Evolutionary conservation across 2,329 filamentous ascomycete species (phyloP), one percentile per base, ranked within the genome.

Genomic region (Emericellopsis atlantica): DNA sequence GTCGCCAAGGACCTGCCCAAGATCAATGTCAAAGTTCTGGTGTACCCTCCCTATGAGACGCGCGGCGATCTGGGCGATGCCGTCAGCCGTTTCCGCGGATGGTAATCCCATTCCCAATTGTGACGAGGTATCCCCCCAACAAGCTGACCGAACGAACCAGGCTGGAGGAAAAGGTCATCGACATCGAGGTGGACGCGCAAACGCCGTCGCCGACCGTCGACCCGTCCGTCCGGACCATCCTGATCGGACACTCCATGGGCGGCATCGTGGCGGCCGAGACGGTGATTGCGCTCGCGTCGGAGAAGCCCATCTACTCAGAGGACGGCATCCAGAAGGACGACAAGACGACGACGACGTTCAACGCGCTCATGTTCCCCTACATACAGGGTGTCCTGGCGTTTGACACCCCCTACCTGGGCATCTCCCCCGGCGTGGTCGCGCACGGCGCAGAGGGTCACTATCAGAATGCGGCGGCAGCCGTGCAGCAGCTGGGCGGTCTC

Each of bases 231-330:
- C 81, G 79, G 53, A 82, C 84, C 23, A 72, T 95, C 37, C 73
- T 95, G 14, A 67, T 93, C 43, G 89, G 89, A 21, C 89, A 95
- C 59, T 89, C 83, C 8, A 95, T 84, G 84, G 84, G 84, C 50
- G 92, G 92, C 51, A 95, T 96, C 52, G 88, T 96, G 37, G 90
- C 87, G 10, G 90, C 88, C 29, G 92, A 96, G 56, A 83, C 87
- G 12, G 70, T 90, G 46, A 75, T 95, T 50, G 73, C 80, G 33
- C 73, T 96, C 40, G 65, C 71, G 1, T 70, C 67, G 7, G 74
- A 78, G 41, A 59, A 62, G 45, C 70, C 72, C 43, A 70, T 78
- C 48, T 65, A 68, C 48, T 65, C 66, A 31, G 57, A 65, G 44
- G 62, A 63, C 51, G 63, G 61, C 31, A 56, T 61, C 40, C 53